A percentile compares a stretch with the other conserved stretches of the same genome.
phyloP scores from a whole-genome alignment of 2,329 filamentous ascomycete genomes.

The Cercospora sojina region DNA sequence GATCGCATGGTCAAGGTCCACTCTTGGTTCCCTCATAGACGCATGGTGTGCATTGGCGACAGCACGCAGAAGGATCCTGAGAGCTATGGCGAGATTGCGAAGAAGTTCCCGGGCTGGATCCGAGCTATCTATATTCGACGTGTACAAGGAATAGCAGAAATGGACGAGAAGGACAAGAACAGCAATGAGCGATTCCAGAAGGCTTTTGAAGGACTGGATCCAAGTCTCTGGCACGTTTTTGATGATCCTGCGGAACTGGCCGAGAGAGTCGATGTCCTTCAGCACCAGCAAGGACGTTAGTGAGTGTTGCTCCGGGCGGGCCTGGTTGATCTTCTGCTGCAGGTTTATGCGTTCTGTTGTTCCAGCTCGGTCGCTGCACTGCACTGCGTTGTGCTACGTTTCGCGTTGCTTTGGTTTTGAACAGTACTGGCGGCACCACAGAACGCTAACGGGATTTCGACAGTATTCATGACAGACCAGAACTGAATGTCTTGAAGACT shows the following conservation, averaged over 20 bases:
- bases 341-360: not conserved
- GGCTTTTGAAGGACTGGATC: constrained; percentile 75
- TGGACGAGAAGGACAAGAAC: constrained; percentile 70
- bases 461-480: constrained; percentile 19
- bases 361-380: not conserved
- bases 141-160: constrained; percentile 70
- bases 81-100: constrained; percentile 76
- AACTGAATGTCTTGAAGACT: constrained; percentile 21
- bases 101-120: constrained; percentile 72
- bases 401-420: not conserved
- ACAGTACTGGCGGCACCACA: not conserved
- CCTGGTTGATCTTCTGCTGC: not conserved
- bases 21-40: constrained; percentile 72
- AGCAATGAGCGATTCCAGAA: constrained; percentile 70
- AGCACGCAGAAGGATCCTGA: constrained; percentile 91
- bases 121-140: constrained; percentile 81
- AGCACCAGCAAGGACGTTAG: constrained; percentile 18
- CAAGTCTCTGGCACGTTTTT: constrained; percentile 76
- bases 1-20: constrained; percentile 76
- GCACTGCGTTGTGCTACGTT: not conserved
- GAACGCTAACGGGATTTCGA: constrained; percentile 13
- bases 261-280: constrained; percentile 39
- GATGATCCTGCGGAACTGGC: constrained; percentile 68
- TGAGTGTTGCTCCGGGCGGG: constrained; percentile 16
- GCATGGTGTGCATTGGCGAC: constrained; percentile 83